These are phyloP conservation scores for Fusarium nanum DNA, from an alignment of 2,329 filamentous ascomycete genomes.

Conservation along the genomic window DNA sequence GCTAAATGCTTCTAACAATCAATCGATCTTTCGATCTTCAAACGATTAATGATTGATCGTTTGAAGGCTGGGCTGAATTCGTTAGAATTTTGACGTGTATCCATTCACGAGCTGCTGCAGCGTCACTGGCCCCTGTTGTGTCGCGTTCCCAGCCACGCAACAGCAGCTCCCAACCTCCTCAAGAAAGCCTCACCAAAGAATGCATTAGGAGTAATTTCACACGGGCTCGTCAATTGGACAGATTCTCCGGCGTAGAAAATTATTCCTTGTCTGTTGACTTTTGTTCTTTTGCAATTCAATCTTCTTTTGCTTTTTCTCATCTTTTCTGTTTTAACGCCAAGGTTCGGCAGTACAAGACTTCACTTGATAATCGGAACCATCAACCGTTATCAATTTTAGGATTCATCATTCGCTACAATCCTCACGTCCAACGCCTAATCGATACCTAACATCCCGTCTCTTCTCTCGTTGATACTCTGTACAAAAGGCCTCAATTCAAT, in stretches of 20 bases:
- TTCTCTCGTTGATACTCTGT: not conserved
- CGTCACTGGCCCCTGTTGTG: conserved; percentile 24
- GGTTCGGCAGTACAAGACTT: not conserved
- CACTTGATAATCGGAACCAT: not conserved
- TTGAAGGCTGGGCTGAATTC: conserved; percentile 20
- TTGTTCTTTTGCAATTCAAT: conserved; percentile 1
- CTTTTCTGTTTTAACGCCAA: not conserved
- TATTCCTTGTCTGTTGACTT: conserved; percentile 15
- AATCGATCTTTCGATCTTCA: conserved; percentile 7
- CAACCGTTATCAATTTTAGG: not conserved
- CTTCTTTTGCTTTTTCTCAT: conserved; percentile 1
- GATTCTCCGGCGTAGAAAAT: not conserved
- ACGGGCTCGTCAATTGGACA: conserved; percentile 20
- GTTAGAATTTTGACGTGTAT: conserved; percentile 25
- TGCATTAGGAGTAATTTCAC: conserved; percentile 27
- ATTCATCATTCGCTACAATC: not conserved
- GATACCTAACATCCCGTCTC: not conserved
- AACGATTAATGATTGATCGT: conserved; percentile 2
- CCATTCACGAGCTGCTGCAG: conserved; percentile 32
- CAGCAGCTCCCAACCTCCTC: conserved; percentile 34
- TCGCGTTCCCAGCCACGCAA: conserved; percentile 34
- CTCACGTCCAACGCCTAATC: not conserved
- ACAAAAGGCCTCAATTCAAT: conserved; percentile 8
- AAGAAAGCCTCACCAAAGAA: conserved; percentile 25
- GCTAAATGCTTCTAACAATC: not conserved